Evolutionary conservation across 441 rosid genomes (phyloP), one percentile per base, ranked within the genome.

Genomic region (Euphorbia schlechtendalii): DNA sequence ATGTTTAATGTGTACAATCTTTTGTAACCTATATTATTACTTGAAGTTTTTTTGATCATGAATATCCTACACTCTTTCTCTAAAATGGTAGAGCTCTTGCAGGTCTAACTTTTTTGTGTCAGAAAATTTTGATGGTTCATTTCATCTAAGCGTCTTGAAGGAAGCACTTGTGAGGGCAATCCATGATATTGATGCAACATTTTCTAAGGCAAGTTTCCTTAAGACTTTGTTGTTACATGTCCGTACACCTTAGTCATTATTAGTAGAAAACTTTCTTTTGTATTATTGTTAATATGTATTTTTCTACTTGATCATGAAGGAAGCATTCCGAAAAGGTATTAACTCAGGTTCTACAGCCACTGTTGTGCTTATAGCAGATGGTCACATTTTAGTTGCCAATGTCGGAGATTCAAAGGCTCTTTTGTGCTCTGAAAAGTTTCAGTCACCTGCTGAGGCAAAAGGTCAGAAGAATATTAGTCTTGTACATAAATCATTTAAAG

Each of bases 351-450:
- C 98, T 56, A 92, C 97, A 0, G 97, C 98, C 53, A 82, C 97
- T 52, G 71, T 92, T 71, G 82, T 84, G 65, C 77, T 92, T 46
- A 79, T 84, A n/a, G 98, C 84, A 48, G 91, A 88, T 70, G 94
- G 85, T 65, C 90, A 82, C 62, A 73, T 90, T 66, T 77, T 92
- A 82, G 98, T 83, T 65, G 97, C 96, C 66, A 92, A 86, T 68
- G 68, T 92, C 69, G 98, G 98, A 59, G 98, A 92, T 71, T 92
- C 98, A 32, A 92, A 92, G 81, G 98, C 98, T 49, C 75, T 90
- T 74, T 70, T 92, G 65, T 92, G 98, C 80, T 88, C 97, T 27
- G 89, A 90, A 80, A 82, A 77, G 13, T 83, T 84, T 74, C 89
- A 77, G 77, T 83, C 92, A 57, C 89, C 94, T 36, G 83, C 81